phyloP scores from a whole-genome alignment of 495 filamentous ascomycete species.

The Aspergillus diversus region DNA sequence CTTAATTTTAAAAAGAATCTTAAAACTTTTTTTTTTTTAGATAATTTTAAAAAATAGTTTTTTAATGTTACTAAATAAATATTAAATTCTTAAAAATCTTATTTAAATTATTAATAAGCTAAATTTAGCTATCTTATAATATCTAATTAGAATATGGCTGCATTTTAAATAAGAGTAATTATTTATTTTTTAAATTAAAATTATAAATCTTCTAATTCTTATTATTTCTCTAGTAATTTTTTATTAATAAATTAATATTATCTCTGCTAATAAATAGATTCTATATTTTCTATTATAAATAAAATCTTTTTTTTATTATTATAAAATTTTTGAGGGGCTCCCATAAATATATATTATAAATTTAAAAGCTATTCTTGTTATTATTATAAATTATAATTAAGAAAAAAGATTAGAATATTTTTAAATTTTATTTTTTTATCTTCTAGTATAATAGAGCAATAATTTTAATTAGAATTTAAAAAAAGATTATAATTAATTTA shows the following conservation, averaged over 20 bases:
- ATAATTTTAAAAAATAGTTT: neutral
- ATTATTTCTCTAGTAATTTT: neutral
- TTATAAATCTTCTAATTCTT: neutral
- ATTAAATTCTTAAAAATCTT: neutral
- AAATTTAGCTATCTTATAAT: neutral
- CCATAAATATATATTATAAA: neutral
- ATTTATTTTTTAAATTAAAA: slow-evolving; percentile 1
- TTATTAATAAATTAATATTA: slow-evolving; percentile 1
- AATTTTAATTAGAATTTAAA: neutral
- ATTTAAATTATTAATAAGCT: neutral
- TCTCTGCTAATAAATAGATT: slow-evolving; percentile 1
- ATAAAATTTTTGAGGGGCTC: neutral
- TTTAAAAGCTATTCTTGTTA: neutral
- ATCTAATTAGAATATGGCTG: neutral
- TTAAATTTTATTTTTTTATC: neutral
- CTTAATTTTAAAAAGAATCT: slow-evolving; percentile 6
- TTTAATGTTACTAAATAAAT: neutral
- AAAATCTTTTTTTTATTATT: slow-evolving; percentile 3
- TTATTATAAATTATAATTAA: neutral
- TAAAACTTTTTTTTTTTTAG: neutral
- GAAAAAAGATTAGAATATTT: neutral
- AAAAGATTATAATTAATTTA: neutral
- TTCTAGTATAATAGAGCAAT: neutral
- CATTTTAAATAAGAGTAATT: neutral
- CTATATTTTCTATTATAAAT: neutral